These are phyloP conservation scores for Claviceps pazoutovae DNA, from an alignment of 2,329 filamentous ascomycete genomes.

Conservation along the genomic window DNA sequence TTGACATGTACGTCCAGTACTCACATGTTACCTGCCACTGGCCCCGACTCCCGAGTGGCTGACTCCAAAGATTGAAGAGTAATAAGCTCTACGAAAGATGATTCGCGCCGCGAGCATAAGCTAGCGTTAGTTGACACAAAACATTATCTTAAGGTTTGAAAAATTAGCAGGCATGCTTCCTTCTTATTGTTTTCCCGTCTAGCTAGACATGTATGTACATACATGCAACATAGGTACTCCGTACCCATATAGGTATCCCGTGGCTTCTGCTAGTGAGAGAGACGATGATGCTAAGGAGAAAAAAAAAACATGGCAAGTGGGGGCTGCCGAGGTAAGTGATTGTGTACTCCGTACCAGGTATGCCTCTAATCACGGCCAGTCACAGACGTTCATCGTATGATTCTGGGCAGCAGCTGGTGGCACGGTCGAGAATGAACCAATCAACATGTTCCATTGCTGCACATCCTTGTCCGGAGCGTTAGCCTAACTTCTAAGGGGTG, in stretches of 20 bases:
- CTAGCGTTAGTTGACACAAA: not conserved
- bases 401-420: not conserved
- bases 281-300: not conserved
- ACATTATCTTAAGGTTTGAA: no score
- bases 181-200: not conserved
- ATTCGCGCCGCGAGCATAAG: not conserved
- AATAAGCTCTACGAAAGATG: not conserved
- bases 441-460: not conserved
- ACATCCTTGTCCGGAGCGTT: not conserved
- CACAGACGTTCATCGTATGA: slow-evolving; percentile 2
- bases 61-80: no score
- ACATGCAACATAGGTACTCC: no score
- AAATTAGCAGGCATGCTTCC: not conserved
- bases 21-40: no score
- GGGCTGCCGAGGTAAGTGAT: not conserved
- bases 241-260: no score
- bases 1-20: not conserved
- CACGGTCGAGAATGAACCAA: not conserved
- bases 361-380: not conserved
- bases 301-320: slow-evolving; percentile 2
- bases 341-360: no score
- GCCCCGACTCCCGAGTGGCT: no score
- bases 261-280: no score
- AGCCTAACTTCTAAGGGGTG: no score
- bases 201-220: not conserved